These are phyloP conservation scores for Pleurotus eryngii DNA, from an alignment of 768 basidiomycete genomes.

Conservation along the genomic window DNA sequence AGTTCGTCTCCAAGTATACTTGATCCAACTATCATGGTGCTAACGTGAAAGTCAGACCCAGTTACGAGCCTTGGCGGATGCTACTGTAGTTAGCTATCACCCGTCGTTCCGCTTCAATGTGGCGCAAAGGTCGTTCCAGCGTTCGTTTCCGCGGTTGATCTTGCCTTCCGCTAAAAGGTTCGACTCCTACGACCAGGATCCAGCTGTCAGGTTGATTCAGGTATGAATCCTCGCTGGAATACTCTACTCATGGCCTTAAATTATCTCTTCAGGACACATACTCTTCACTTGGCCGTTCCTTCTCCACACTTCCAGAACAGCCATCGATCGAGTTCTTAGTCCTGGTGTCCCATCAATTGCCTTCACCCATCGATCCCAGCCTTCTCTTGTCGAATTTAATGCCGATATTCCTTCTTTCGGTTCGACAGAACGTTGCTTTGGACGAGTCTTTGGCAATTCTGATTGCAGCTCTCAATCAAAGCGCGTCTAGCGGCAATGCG, in stretches of 20 bases:
- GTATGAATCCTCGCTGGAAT: too few species aligned
- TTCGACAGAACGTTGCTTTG: conserved; percentile 51
- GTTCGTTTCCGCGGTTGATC: conserved; percentile 42
- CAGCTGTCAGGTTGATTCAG: conserved; percentile 30
- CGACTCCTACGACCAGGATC: conserved; percentile 39
- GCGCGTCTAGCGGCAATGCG: conserved; percentile 13
- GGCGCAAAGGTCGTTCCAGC: conserved; percentile 44
- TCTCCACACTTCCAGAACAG: conserved; percentile 10
- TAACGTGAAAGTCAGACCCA: conserved; percentile 17
- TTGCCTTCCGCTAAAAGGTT: conserved; percentile 25
- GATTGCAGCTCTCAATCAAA: conserved; percentile 30
- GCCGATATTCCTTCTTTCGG: conserved; percentile 42
- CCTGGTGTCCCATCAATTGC: conserved; percentile 30
- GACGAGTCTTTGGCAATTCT: conserved; percentile 64
- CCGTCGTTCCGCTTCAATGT: conserved; percentile 38
- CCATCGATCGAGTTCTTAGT: conserved; percentile 33
- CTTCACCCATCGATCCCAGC: conserved; percentile 11
- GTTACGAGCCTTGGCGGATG: conserved; percentile 30
- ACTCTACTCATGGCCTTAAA: too few species aligned
- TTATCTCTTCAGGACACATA: conserved; percentile 44
- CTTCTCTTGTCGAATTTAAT: conserved; percentile 29
- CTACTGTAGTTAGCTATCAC: conserved; percentile 30
- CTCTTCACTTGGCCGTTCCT: conserved; percentile 25
- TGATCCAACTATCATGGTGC: not conserved
- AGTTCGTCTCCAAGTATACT: conserved; percentile 19